phyloP scores from a whole-genome alignment of 2,329 filamentous ascomycete genomes.

The Magnaporthiopsis poae region DNA sequence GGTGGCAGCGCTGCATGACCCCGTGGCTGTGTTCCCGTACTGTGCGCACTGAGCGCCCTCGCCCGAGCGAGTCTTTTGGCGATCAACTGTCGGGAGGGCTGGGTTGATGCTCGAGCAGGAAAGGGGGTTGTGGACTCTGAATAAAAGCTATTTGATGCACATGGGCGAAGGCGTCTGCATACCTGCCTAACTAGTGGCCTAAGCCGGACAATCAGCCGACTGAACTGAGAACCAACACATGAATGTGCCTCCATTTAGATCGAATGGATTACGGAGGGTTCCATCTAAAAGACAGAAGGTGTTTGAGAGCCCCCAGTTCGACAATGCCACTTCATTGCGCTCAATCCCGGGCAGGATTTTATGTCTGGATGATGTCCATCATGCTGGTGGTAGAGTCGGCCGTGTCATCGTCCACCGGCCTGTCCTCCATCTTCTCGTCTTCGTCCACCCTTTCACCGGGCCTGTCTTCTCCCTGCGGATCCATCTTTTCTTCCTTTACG shows the following conservation, averaged over 20 bases:
- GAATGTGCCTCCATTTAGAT: neutral
- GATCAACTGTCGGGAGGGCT: neutral
- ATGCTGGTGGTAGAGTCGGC: slow-evolving; percentile 7
- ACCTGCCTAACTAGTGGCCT: neutral
- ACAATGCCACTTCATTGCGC: neutral
- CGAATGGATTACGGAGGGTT: neutral
- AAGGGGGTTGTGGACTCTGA: neutral
- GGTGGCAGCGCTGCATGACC: neutral
- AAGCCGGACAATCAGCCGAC: neutral
- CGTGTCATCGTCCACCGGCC: slow-evolving; percentile 12
- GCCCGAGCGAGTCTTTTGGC: neutral
- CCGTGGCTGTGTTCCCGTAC: neutral
- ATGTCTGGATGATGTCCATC: neutral
- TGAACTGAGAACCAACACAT: neutral
- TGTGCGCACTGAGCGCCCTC: neutral
- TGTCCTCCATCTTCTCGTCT: slow-evolving; percentile 18
- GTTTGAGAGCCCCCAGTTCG: neutral
- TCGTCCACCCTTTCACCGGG: slow-evolving; percentile 18
- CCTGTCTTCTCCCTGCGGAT: slow-evolving; percentile 22
- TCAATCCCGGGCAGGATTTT: neutral
- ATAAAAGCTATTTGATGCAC: neutral
- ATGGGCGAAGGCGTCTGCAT: neutral
- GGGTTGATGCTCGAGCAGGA: neutral
- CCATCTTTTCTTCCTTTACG: slow-evolving; percentile 19
- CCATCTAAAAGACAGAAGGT: neutral